phyloP scores from a whole-genome alignment of 1,284 basidiomycete genomes.

The Cystobasidiaceae sp. region DNA sequence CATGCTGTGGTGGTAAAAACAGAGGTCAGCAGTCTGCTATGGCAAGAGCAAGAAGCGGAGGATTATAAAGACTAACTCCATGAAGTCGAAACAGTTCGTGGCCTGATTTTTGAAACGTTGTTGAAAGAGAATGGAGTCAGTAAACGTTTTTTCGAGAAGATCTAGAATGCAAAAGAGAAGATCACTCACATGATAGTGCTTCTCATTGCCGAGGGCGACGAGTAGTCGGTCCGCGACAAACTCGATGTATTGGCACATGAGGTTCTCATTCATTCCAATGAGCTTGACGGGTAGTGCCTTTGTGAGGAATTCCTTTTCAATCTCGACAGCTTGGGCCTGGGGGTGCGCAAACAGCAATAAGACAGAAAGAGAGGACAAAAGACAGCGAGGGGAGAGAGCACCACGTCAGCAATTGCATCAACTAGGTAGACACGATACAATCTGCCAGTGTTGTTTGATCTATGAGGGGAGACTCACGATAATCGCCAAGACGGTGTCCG shows the following conservation, averaged over 20 bases:
- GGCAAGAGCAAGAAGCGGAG: too few species aligned
- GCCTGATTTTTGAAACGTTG: too few species aligned
- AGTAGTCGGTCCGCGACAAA: slow-evolving; percentile 50
- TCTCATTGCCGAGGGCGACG: slow-evolving; percentile 48
- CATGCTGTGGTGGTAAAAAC: too few species aligned
- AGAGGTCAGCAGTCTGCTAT: too few species aligned
- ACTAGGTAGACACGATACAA: too few species aligned
- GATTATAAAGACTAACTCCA: slow-evolving; percentile 46
- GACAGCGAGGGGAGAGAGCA: too few species aligned
- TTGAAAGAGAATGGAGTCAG: neutral
- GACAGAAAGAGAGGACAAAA: neutral
- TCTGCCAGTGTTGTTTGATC: too few species aligned
- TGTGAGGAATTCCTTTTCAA: slow-evolving; percentile 50
- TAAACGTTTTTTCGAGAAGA: neutral
- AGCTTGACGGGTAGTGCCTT: slow-evolving; percentile 47
- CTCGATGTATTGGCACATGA: slow-evolving; percentile 42
- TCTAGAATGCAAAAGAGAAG: neutral
- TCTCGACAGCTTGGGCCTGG: slow-evolving; percentile 47
- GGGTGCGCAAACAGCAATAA: too few species aligned
- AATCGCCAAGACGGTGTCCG: slow-evolving; percentile 48
- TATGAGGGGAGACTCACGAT: slow-evolving; percentile 37
- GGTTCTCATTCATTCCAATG: slow-evolving; percentile 49
- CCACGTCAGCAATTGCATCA: too few species aligned
- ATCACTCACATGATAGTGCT: slow-evolving; percentile 43
- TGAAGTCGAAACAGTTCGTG: slow-evolving; percentile 48